Evolutionary conservation across 352 stramenopile genomes (phyloP).

Genomic region (Globisporangium spiculum): DNA sequence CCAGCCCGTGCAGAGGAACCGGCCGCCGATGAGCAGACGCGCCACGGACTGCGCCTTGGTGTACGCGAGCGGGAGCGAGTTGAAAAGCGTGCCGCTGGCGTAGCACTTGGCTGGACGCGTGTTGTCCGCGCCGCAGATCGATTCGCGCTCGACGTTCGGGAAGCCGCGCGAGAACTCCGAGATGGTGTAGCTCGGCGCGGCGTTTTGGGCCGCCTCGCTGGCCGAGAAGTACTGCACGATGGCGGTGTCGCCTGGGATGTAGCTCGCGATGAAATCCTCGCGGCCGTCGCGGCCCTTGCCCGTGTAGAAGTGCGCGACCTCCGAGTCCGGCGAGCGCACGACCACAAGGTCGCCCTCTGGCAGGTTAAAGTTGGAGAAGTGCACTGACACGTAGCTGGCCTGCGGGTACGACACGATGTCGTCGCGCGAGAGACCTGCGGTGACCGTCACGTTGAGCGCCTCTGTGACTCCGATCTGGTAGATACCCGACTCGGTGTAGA

Average conservation of each 20-base stretch:
- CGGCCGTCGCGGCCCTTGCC: constrained; percentile 29
- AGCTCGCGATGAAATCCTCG: constrained; percentile 45
- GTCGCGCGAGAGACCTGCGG: constrained; percentile 24
- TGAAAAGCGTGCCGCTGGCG: constrained; percentile 19
- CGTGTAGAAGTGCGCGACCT: constrained; percentile 33
- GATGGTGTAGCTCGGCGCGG: constrained; percentile 32
- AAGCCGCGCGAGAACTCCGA: constrained; percentile 43
- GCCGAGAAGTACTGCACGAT: constrained; percentile 43
- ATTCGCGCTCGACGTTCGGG: constrained; percentile 24
- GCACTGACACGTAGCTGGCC: constrained; percentile 51
- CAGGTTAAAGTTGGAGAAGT: constrained; percentile 53
- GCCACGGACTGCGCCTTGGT: constrained; percentile 38
- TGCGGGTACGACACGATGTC: constrained; percentile 43
- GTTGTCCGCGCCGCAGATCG: constrained; percentile 50
- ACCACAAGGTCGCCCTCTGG: constrained; percentile 47
- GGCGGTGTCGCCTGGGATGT: constrained; percentile 37
- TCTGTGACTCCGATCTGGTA: constrained; percentile 34
- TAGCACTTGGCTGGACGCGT: constrained; percentile 55
- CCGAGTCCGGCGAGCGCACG: constrained; percentile 32
- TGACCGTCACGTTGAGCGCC: constrained; percentile 25
- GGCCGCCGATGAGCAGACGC: constrained; percentile 57
- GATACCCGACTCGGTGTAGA: not conserved
- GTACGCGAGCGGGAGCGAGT: constrained; percentile 38
- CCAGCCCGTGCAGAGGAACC: constrained; percentile 57
- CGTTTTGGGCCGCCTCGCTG: not conserved